Conservation (phyloP, 768 basidiomycete species). For the Agrocybe praecox region DNA sequence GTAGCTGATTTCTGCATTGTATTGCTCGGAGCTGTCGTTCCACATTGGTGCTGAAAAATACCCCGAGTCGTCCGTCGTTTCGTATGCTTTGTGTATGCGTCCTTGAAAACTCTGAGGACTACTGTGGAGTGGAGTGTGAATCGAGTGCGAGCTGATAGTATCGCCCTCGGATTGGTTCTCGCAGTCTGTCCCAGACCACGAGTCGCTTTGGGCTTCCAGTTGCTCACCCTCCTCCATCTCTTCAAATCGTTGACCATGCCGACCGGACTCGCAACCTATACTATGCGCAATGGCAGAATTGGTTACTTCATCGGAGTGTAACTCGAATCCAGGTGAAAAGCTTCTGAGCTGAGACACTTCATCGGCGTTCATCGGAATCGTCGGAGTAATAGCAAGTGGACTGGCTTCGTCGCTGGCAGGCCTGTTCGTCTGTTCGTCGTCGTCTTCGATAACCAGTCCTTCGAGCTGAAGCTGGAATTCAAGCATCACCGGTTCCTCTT, state of each 20-base stretch:
- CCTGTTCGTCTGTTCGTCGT: conserved; percentile 2
- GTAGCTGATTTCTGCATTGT: conserved; percentile 12
- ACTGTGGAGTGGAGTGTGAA: conserved; percentile 15
- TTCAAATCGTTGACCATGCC: not conserved
- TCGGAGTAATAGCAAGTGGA: not conserved
- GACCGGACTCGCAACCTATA: not conserved
- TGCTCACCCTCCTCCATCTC: conserved; percentile 5
- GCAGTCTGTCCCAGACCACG: conserved; percentile 17
- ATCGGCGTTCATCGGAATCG: conserved; percentile 11
- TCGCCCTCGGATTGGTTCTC: conserved; percentile 14
- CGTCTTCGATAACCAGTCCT: conserved; percentile 12
- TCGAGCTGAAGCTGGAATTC: conserved; percentile 63
- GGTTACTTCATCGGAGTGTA: conserved; percentile 22
- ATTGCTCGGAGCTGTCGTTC: conserved; percentile 18
- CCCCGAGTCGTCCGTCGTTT: not conserved
- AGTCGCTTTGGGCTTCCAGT: conserved; percentile 14
- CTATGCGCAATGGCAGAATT: not conserved
- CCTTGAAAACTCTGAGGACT: conserved; percentile 4
- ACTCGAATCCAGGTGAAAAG: conserved; percentile 42
- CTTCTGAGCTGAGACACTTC: conserved; percentile 25
- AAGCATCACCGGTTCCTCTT: conserved; percentile 60
- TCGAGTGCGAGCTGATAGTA: conserved; percentile 13
- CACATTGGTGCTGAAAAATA: conserved; percentile 10
- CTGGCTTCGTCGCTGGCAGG: not conserved
- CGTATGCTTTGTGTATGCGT: not conserved